phyloP scores from a whole-genome alignment of 2,329 filamentous ascomycete genomes.

The Macrophomina pseudophaseolina region DNA sequence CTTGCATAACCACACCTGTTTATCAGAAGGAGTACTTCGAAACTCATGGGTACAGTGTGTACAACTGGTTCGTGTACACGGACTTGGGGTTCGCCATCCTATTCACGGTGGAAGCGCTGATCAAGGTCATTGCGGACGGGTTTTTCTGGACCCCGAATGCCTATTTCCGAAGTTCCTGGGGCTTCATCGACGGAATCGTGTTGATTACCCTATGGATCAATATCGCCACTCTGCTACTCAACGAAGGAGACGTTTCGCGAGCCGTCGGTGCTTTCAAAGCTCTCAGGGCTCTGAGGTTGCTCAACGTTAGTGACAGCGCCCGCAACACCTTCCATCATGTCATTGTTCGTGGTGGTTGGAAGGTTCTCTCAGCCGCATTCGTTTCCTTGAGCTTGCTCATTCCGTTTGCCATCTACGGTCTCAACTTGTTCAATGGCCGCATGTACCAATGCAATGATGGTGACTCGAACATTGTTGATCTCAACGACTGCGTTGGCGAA shows the following conservation, averaged over 20 bases:
- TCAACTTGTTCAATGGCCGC: conserved; percentile 89
- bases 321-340: conserved; percentile 96
- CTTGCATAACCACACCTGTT: conserved; percentile 90
- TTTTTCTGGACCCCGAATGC: conserved; percentile 97
- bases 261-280: conserved; percentile 98
- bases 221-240: conserved; percentile 78
- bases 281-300: conserved; percentile 82
- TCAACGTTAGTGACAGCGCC: conserved; percentile 96
- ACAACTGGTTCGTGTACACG: conserved; percentile 94
- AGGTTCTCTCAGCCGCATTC: conserved; percentile 89
- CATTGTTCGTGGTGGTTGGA: conserved; percentile 92
- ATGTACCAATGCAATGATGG: conserved; percentile 81
- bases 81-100: conserved; percentile 87
- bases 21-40: conserved; percentile 89
- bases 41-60: conserved; percentile 61
- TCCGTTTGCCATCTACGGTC: conserved; percentile 93
- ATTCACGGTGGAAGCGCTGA: conserved; percentile 82
- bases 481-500: conserved; percentile 83
- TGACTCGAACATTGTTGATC: conserved; percentile 59
- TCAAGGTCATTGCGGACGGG: conserved; percentile 95
- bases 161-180: conserved; percentile 96
- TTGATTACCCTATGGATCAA: conserved; percentile 95
- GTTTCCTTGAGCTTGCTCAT: conserved; percentile 94
- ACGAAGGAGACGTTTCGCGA: conserved; percentile 83
- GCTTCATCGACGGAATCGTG: conserved; percentile 90